Percentiles rank a stretch among this genome's conserved stretches.
phyloP scores from a whole-genome alignment of 441 rosid species.

The Heliophila coronopifolia region DNA sequence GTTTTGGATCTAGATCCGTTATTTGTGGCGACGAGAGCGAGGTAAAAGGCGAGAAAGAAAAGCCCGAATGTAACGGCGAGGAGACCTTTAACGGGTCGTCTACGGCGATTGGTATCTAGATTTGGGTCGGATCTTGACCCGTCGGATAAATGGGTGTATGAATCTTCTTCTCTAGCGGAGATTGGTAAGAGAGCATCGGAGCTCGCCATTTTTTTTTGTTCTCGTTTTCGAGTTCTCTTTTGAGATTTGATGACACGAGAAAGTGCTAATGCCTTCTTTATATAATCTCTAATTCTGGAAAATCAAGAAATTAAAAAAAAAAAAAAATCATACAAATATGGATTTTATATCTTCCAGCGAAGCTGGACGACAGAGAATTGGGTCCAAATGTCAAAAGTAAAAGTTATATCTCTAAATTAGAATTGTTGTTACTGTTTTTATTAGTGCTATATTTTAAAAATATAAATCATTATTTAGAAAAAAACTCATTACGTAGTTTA shows the following conservation, averaged over 20 bases:
- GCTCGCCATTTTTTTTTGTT: slow-evolving; percentile 28
- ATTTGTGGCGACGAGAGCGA: slow-evolving; percentile 27
- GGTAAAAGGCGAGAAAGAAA: slow-evolving; percentile 32
- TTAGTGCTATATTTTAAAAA: too few species aligned
- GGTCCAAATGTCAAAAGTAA: slow-evolving; percentile 9
- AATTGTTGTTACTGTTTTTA: too few species aligned
- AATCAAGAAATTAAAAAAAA: not conserved
- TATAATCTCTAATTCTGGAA: slow-evolving; percentile 6
- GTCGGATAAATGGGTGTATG: slow-evolving; percentile 14
- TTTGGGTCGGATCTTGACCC: slow-evolving; percentile 31
- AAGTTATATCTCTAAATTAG: slow-evolving; percentile 10
- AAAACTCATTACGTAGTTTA: too few species aligned
- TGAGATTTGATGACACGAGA: slow-evolving; percentile 29
- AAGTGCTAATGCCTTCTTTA: slow-evolving; percentile 1
- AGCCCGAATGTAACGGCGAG: slow-evolving; percentile 34
- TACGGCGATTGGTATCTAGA: slow-evolving; percentile 12
- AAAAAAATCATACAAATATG: not conserved
- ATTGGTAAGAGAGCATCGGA: slow-evolving; percentile 25
- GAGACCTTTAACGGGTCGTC: slow-evolving; percentile 23
- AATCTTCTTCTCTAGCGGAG: slow-evolving; percentile 26
- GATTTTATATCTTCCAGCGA: slow-evolving; percentile 22
- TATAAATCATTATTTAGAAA: too few species aligned
- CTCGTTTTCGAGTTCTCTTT: slow-evolving; percentile 16
- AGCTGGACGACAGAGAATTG: slow-evolving; percentile 18
- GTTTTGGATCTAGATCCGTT: slow-evolving; percentile 28